phyloP scores from a whole-genome alignment of 192 early-diverging fungal genomes.

The Podila horticola region DNA sequence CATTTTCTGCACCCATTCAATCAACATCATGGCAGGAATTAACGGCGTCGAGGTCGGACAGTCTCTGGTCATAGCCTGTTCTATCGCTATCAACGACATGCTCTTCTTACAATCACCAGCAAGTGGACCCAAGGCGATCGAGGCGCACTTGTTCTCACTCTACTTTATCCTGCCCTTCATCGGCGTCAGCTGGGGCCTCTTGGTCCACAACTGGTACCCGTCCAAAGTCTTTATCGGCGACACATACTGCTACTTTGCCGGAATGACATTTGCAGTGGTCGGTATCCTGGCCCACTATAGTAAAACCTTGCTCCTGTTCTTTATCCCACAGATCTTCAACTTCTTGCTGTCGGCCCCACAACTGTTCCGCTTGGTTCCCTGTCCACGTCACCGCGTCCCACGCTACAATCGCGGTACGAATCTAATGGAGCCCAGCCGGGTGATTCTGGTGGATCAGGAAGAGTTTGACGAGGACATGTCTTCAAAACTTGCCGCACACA shows the following conservation, averaged over 20 bases:
- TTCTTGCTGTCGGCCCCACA: conserved; percentile 97
- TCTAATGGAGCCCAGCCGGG: conserved; percentile 31
- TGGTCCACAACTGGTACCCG: conserved; percentile 94
- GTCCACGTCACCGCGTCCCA: conserved; percentile 96
- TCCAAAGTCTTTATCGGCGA: conserved; percentile 95
- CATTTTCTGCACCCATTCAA: conserved; percentile 97
- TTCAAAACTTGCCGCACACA: conserved; percentile 11
- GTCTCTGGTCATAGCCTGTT: conserved; percentile 90
- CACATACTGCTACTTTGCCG: conserved; percentile 97
- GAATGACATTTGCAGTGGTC: conserved; percentile 99
- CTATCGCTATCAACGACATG: conserved; percentile 79
- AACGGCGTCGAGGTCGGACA: conserved; percentile 98
- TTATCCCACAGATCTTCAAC: conserved; percentile 97
- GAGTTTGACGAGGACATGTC: conserved; percentile 15
- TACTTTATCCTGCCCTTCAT: conserved; percentile 96
- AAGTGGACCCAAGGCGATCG: conserved; percentile 67
- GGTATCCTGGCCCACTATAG: conserved; percentile 94
- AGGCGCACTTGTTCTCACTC: conserved; percentile 86
- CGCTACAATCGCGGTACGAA: conserved; percentile 55
- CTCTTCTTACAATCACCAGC: conserved; percentile 66
- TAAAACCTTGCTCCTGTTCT: conserved; percentile 93
- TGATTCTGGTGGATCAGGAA: conserved; percentile 28
- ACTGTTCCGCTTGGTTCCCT: conserved; percentile 92
- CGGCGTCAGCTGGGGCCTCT: conserved; percentile 82
- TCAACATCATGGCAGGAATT: conserved; percentile 98